Percentiles rank a stretch among this genome's conserved stretches.
phyloP scores from a whole-genome alignment of 2,329 filamentous ascomycete species.

The Bretziella fagacearum region DNA sequence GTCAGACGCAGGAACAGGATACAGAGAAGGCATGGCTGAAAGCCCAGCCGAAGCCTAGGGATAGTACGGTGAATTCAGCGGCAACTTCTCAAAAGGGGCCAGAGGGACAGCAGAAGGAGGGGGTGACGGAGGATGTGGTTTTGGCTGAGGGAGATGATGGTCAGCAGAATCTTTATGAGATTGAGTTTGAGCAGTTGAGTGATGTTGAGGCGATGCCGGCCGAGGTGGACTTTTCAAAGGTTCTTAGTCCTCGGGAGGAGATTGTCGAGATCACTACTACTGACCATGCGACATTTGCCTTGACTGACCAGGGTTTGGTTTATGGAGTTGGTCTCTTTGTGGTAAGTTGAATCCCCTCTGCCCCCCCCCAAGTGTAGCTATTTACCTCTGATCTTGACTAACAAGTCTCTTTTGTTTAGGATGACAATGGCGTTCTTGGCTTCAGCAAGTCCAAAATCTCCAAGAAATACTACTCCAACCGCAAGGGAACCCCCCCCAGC shows the following conservation, averaged over 20 bases:
- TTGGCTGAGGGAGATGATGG: background rate
- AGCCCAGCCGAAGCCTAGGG: background rate
- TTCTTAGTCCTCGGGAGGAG: conserved; percentile 29
- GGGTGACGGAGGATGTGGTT: background rate
- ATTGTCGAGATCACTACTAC: conserved; percentile 43
- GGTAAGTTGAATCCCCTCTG: conserved; percentile 18
- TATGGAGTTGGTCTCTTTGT: conserved; percentile 54
- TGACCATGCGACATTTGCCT: conserved; percentile 45
- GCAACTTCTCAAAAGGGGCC: background rate
- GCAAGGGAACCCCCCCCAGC: conserved; percentile 4
- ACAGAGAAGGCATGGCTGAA: background rate
- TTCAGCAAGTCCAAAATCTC: conserved; percentile 25
- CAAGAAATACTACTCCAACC: conserved; percentile 1
- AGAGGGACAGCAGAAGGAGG: background rate
- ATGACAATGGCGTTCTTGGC: conserved; percentile 34
- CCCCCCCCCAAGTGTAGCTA: background rate
- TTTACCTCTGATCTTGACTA: background rate
- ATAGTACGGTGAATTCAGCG: background rate
- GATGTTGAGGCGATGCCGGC: conserved; percentile 8
- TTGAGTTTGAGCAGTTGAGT: conserved; percentile 36
- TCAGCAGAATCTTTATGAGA: conserved; percentile 20
- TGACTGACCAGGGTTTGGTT: conserved; percentile 43
- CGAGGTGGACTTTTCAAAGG: conserved; percentile 26
- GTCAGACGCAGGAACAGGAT: conserved; percentile 25
- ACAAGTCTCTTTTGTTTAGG: conserved; percentile 15